phyloP scores from a whole-genome alignment of 1,284 basidiomycete species.

The Ustilago lituana region DNA sequence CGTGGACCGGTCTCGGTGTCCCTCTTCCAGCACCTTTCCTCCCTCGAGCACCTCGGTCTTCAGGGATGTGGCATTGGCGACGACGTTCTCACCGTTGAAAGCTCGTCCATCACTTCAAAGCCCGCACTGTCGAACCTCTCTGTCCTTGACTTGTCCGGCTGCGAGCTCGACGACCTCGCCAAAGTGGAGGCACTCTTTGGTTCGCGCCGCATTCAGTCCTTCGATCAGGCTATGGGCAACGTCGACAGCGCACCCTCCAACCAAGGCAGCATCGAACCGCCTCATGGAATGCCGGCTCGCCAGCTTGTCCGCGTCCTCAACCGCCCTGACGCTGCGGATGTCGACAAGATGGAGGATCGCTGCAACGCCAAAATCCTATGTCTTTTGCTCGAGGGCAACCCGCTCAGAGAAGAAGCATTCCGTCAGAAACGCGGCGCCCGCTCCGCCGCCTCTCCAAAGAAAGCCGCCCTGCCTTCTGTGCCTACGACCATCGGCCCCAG shows the following conservation, averaged over 20 bases:
- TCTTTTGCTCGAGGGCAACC: conserved; percentile 52
- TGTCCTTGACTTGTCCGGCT: conserved; percentile 55
- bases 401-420: conserved; percentile 51
- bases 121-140: conserved; percentile 31
- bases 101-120: background rate
- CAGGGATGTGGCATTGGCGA: conserved; percentile 58
- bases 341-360: conserved; percentile 27
- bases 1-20: conserved; percentile 50
- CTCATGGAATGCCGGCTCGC: conserved; percentile 24
- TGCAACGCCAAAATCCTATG: conserved; percentile 29
- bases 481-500: background rate
- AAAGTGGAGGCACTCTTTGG: conserved; percentile 51
- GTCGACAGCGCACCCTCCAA: conserved; percentile 4
- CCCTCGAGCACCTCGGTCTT: conserved; percentile 52
- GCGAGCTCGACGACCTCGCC: conserved; percentile 53
- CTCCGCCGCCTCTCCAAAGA: conserved; percentile 38
- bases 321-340: conserved; percentile 28
- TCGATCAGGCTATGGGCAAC: conserved; percentile 31
- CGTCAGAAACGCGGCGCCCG: conserved; percentile 55
- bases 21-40: conserved; percentile 28
- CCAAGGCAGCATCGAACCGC: conserved; percentile 8
- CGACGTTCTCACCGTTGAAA: conserved; percentile 46
- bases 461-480: conserved; percentile 1
- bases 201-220: conserved; percentile 37
- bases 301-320: conserved; percentile 50